Evolutionary conservation across 192 early-diverging fungal genomes (phyloP).

Genomic region (Borealophlyctis nickersoniae): DNA sequence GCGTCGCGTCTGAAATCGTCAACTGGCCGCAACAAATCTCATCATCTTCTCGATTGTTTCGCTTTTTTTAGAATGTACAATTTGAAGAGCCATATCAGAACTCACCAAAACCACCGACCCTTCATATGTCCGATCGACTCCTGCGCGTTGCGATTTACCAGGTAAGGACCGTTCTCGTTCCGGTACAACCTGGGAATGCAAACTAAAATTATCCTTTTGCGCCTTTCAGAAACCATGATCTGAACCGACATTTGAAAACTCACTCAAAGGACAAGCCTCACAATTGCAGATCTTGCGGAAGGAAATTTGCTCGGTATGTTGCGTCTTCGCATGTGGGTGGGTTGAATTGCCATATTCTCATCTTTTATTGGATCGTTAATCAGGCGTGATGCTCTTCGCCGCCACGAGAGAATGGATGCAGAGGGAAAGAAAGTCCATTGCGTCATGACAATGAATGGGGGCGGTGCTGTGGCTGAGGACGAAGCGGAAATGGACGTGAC

Average conservation of each 20-base stretch:
- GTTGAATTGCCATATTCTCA: not conserved
- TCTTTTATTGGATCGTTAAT: not conserved
- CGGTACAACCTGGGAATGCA: too few relatives aligned
- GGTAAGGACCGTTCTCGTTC: too few relatives aligned
- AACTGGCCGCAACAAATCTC: too few relatives aligned
- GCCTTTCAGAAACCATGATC: slow-evolving; percentile 39
- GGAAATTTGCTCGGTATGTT: slow-evolving; percentile 36
- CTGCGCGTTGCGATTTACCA: slow-evolving; percentile 35
- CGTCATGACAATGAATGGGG: slow-evolving; percentile 1
- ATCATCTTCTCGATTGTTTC: not conserved
- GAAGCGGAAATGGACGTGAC: not conserved
- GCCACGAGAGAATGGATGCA: slow-evolving; percentile 41
- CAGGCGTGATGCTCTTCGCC: slow-evolving; percentile 34
- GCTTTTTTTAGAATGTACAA: slow-evolving; percentile 35
- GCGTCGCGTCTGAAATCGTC: not conserved
- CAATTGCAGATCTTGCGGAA: slow-evolving; percentile 29
- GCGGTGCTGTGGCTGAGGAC: not conserved
- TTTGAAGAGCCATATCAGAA: slow-evolving; percentile 37
- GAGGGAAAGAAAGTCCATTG: slow-evolving; percentile 47
- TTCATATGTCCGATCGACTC: slow-evolving; percentile 25
- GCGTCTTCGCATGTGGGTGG: not conserved
- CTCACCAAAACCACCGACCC: slow-evolving; percentile 42
- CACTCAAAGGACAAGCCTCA: slow-evolving; percentile 38
- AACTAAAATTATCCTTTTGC: too few relatives aligned
- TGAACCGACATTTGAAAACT: slow-evolving; percentile 39